Evolutionary conservation across 2,329 filamentous ascomycete genomes (phyloP).

Genomic region (Diaporthe citri): DNA sequence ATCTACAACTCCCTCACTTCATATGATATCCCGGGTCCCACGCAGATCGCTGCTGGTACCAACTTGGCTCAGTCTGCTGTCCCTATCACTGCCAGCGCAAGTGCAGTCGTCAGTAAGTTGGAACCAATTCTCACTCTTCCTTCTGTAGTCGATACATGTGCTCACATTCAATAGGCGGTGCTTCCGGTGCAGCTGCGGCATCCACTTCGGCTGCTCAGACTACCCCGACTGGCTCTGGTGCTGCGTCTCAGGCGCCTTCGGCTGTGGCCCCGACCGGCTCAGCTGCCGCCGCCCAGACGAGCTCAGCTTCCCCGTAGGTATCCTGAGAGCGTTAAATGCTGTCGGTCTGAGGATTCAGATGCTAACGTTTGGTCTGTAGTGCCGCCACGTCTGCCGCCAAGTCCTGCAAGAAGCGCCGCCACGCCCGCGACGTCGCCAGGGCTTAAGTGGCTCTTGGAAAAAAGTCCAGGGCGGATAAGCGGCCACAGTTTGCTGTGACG

Average conservation of each 20-base stretch:
- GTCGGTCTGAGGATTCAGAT: background rate
- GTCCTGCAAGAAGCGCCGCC: slow-evolving; percentile 34
- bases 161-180: background rate
- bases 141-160: background rate
- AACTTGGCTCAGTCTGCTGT: slow-evolving; percentile 36
- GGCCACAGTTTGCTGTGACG: background rate
- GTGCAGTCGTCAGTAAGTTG: slow-evolving; percentile 25
- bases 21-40: slow-evolving; percentile 38
- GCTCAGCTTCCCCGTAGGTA: slow-evolving; percentile 10
- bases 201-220: slow-evolving; percentile 6
- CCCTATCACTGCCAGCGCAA: slow-evolving; percentile 29
- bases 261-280: slow-evolving; percentile 1
- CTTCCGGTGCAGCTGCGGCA: slow-evolving; percentile 21
- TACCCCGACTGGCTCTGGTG: slow-evolving; percentile 10
- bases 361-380: background rate
- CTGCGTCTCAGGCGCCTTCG: background rate
- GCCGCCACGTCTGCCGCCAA: slow-evolving; percentile 20
- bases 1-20: slow-evolving; percentile 36
- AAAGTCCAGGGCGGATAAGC: too few species aligned
- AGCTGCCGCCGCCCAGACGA: background rate
- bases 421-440: slow-evolving; percentile 26
- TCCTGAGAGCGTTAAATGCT: fast-evolving
- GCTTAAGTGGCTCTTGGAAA: background rate
- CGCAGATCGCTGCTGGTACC: slow-evolving; percentile 36
- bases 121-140: too few species aligned